A percentile compares a stretch with the other conserved stretches of the same genome.
Evolutionary conservation across 2,329 filamentous ascomycete genomes (phyloP).

Genomic region (Moelleriella libera): DNA sequence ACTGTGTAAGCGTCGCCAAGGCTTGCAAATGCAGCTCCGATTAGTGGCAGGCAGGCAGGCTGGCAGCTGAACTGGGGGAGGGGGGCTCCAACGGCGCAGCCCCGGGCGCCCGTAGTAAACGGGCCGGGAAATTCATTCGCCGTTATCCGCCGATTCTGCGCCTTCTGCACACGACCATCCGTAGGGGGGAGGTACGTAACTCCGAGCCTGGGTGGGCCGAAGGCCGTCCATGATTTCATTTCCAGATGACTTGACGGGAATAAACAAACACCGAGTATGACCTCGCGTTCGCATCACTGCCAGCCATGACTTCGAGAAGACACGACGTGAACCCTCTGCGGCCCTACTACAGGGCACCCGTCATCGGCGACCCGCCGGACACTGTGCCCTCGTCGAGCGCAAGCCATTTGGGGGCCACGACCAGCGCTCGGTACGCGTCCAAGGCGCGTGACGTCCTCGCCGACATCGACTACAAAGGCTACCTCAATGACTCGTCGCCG

Average conservation of each 20-base stretch:
- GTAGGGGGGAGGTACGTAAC: too few species aligned
- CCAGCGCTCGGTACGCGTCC: conserved; percentile 16
- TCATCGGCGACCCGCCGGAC: conserved; percentile 33
- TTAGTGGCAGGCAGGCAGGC: conserved; percentile 4
- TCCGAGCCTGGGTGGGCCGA: too few species aligned
- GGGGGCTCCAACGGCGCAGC: too few species aligned
- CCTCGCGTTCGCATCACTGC: conserved; percentile 8
- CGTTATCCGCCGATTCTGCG: conserved; percentile 6
- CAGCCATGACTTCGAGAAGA: conserved; percentile 28
- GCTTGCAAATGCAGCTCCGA: conserved; percentile 7
- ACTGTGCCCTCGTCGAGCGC: conserved; percentile 23
- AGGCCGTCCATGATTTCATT: too few species aligned
- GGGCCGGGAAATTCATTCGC: conserved; percentile 19
- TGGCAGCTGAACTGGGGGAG: background rate
- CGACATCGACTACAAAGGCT: conserved; percentile 85
- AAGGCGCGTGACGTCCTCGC: conserved; percentile 75
- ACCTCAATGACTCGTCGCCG: conserved; percentile 63
- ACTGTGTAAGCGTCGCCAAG: background rate
- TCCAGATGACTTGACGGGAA: too few species aligned
- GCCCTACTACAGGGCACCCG: conserved; percentile 54
- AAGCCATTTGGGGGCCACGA: conserved; percentile 15
- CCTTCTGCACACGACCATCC: background rate
- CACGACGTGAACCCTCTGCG: conserved; percentile 48
- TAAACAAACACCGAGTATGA: background rate
- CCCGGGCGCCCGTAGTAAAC: too few species aligned